Evolutionary conservation across 345 rosid genomes (phyloP).

Genomic region (Sisymbrium altissimum): DNA sequence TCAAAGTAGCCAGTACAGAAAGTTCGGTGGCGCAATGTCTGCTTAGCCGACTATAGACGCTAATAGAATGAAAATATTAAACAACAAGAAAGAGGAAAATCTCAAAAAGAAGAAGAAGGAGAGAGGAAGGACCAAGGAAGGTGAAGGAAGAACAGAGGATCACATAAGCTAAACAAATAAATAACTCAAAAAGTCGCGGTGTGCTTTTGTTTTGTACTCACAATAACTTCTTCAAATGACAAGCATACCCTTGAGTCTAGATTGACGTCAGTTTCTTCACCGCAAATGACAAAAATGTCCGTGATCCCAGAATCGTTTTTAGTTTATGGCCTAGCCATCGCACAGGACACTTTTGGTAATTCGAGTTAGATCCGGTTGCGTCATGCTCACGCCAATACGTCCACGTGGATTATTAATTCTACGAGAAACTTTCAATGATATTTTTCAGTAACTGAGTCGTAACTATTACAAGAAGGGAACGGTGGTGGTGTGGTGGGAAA

Average conservation of each 20-base stretch:
- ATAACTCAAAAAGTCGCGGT: conserved; percentile 3
- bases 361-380: neutral
- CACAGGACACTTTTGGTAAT: neutral
- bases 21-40: neutral
- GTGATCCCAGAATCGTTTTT: neutral
- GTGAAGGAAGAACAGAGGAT: conserved; percentile 13
- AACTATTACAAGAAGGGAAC: neutral
- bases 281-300: neutral
- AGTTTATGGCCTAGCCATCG: neutral
- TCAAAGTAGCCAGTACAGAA: neutral
- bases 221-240: neutral
- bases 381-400: conserved; percentile 4
- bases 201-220: neutral
- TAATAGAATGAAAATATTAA: neutral
- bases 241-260: neutral
- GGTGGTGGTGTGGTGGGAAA: neutral
- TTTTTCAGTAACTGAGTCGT: neutral
- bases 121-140: conserved; percentile 29
- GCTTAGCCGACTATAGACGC: neutral
- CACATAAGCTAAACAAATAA: neutral
- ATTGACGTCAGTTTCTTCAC: neutral
- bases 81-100: neutral
- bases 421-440: neutral
- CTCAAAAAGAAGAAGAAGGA: neutral
- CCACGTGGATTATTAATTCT: neutral